Evolutionary conservation across 2,329 filamentous ascomycete genomes (phyloP).

Genomic region (Dichotomopilus funicola): DNA sequence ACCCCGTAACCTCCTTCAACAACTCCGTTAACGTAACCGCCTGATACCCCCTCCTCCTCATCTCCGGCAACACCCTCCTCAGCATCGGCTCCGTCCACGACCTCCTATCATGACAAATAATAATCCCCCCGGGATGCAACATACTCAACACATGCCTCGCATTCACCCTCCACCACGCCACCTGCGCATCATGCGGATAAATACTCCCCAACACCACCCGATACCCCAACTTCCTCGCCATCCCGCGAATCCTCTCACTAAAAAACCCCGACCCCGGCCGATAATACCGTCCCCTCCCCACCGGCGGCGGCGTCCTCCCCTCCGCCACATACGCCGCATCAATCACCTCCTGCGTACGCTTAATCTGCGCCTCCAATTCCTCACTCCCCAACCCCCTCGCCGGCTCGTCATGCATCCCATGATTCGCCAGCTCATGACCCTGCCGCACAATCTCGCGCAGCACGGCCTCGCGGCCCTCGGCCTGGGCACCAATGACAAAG

Average conservation of each 20-base stretch:
- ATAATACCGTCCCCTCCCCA: slow-evolving; percentile 52
- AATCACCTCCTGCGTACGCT: slow-evolving; percentile 56
- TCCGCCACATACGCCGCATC: slow-evolving; percentile 48
- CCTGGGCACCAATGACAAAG: slow-evolving; percentile 80
- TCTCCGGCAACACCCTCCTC: slow-evolving; percentile 61
- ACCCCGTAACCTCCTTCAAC: slow-evolving; percentile 36
- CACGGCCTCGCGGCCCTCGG: slow-evolving; percentile 44
- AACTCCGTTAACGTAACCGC: slow-evolving; percentile 67
- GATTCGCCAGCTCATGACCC: slow-evolving; percentile 74
- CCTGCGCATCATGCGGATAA: slow-evolving; percentile 89
- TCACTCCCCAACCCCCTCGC: slow-evolving; percentile 53
- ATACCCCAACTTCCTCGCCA: slow-evolving; percentile 58
- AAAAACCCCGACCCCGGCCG: slow-evolving; percentile 83
- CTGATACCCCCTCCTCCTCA: slow-evolving; percentile 62
- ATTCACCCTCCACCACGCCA: slow-evolving; percentile 62
- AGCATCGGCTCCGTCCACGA: slow-evolving; percentile 81
- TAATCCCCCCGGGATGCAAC: slow-evolving; percentile 67
- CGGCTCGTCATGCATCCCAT: slow-evolving; percentile 83
- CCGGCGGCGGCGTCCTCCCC: slow-evolving; percentile 20
- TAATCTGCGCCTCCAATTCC: slow-evolving; percentile 58
- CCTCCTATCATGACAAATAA: slow-evolving; percentile 80
- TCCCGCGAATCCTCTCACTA: slow-evolving; percentile 58
- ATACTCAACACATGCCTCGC: slow-evolving; percentile 74
- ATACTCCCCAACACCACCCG: slow-evolving; percentile 73
- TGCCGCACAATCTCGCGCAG: slow-evolving; percentile 52